A percentile compares a stretch with the other conserved stretches of the same genome.
phyloP scores from a whole-genome alignment of 345 rosid species.

The Eucalyptus pauciflora region DNA sequence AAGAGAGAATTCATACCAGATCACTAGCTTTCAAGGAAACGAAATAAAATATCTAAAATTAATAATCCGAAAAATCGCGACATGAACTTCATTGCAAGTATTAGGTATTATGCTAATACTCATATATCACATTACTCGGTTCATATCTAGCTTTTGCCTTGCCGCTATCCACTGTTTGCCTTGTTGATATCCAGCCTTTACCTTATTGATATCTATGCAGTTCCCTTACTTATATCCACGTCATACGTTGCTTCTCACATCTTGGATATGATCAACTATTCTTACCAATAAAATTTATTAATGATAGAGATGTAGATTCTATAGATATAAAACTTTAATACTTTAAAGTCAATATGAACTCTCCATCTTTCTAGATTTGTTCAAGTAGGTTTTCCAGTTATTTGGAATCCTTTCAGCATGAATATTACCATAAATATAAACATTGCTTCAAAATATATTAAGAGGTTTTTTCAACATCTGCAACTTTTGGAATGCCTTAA shows the following conservation, averaged over 20 bases:
- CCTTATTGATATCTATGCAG: rapidly evolving
- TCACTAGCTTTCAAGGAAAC: too few relatives aligned
- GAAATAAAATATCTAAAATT: neutral
- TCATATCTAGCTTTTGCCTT: neutral
- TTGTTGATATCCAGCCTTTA: neutral
- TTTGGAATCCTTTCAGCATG: too few relatives aligned
- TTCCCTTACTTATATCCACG: neutral
- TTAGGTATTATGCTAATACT: neutral
- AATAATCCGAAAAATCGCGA: too few relatives aligned
- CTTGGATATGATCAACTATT: neutral
- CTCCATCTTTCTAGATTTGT: neutral
- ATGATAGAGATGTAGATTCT: neutral
- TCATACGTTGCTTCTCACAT: neutral
- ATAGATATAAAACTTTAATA: neutral
- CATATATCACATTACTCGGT: neutral
- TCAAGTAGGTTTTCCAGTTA: neutral
- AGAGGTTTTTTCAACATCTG: too few relatives aligned
- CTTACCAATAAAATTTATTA: neutral
- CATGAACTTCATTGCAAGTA: neutral
- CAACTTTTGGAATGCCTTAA: too few relatives aligned
- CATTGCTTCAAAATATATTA: neutral
- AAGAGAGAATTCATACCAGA: neutral
- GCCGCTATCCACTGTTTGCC: neutral
- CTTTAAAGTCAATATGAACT: neutral
- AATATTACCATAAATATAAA: too few relatives aligned